A percentile compares a stretch with the other conserved stretches of the same genome.
Evolutionary conservation across 768 basidiomycete genomes (phyloP).

Genomic region (Scleroderma citrinum): DNA sequence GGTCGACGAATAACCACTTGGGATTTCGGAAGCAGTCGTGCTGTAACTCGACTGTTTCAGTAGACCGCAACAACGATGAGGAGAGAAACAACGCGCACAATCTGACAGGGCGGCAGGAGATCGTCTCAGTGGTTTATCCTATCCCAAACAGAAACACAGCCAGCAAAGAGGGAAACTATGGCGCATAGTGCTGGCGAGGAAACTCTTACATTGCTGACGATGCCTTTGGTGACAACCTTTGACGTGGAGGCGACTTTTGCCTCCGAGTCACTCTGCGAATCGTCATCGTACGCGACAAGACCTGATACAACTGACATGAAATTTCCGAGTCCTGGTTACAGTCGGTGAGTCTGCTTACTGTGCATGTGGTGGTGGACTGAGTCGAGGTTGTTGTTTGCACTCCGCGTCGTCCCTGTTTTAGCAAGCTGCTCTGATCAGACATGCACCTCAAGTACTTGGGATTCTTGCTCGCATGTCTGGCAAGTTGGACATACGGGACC

Average conservation of each 20-base stretch:
- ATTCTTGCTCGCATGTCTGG: constrained; percentile 30
- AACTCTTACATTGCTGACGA: constrained; percentile 51
- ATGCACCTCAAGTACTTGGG: constrained; percentile 24
- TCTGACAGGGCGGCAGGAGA: constrained; percentile 22
- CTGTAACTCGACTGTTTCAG: constrained; percentile 18
- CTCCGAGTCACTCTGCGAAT: constrained; percentile 56
- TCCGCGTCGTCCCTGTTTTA: constrained; percentile 14
- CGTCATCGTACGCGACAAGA: constrained; percentile 59
- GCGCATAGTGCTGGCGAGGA: constrained; percentile 31
- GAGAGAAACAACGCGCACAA: constrained; percentile 12
- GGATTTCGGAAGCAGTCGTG: constrained; percentile 41
- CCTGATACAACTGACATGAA: constrained; percentile 31
- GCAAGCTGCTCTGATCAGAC: constrained; percentile 22
- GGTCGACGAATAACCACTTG: constrained; percentile 57
- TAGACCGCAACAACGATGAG: not conserved
- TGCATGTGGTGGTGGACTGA: constrained; percentile 20
- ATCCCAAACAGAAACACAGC: constrained; percentile 54
- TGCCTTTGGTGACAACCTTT: constrained; percentile 6
- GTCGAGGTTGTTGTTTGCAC: constrained; percentile 14
- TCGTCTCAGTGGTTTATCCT: constrained; percentile 52
- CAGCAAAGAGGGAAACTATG: constrained; percentile 62
- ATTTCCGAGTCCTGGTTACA: constrained; percentile 2
- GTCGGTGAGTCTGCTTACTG: constrained; percentile 16
- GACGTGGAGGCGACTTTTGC: constrained; percentile 32
- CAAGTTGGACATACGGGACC: constrained; percentile 29